Evolutionary conservation across 805 yeast species (phyloP).

Genomic region (Zygosaccharomyces pseudorouxii): DNA sequence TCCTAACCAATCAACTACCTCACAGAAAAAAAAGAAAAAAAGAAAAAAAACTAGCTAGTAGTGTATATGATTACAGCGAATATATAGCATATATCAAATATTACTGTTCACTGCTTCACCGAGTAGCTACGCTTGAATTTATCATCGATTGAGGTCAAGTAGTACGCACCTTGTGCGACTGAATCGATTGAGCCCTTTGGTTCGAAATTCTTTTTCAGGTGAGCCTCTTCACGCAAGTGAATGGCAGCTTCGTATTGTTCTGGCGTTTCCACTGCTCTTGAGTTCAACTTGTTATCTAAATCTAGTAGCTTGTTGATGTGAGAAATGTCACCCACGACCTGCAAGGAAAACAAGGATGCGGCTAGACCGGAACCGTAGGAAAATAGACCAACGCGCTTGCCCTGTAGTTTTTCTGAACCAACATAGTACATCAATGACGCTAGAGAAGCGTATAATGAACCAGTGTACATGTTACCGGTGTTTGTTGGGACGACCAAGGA

Average conservation of each 20-base stretch:
- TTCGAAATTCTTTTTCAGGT: slow-evolving; percentile 68
- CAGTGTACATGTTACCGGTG: slow-evolving; percentile 98
- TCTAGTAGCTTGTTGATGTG: slow-evolving; percentile 59
- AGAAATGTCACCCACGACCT: slow-evolving; percentile 75
- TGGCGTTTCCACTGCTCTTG: slow-evolving; percentile 67
- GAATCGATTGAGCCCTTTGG: slow-evolving; percentile 78
- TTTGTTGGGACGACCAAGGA: slow-evolving; percentile 86
- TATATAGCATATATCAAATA: slow-evolving; percentile 4
- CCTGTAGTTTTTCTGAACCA: slow-evolving; percentile 67
- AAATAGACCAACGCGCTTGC: slow-evolving; percentile 84
- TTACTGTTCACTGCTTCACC: slow-evolving; percentile 47
- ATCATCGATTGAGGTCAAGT: slow-evolving; percentile 79
- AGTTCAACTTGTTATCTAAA: slow-evolving; percentile 60
- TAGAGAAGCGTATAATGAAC: slow-evolving; percentile 82
- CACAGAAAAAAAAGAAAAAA: background rate
- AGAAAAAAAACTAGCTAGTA: slow-evolving; percentile 6
- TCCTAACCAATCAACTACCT: too few relatives aligned
- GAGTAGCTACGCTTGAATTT: slow-evolving; percentile 81
- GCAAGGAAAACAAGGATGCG: slow-evolving; percentile 75
- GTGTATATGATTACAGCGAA: background rate
- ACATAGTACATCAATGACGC: slow-evolving; percentile 74
- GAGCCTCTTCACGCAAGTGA: slow-evolving; percentile 82
- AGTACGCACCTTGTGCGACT: slow-evolving; percentile 73
- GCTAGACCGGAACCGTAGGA: slow-evolving; percentile 99
- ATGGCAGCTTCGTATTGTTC: slow-evolving; percentile 76